These are phyloP conservation scores for Aspergillus novofumigatus DNA, from an alignment of 2,329 filamentous ascomycete genomes.

Conservation along the genomic window DNA sequence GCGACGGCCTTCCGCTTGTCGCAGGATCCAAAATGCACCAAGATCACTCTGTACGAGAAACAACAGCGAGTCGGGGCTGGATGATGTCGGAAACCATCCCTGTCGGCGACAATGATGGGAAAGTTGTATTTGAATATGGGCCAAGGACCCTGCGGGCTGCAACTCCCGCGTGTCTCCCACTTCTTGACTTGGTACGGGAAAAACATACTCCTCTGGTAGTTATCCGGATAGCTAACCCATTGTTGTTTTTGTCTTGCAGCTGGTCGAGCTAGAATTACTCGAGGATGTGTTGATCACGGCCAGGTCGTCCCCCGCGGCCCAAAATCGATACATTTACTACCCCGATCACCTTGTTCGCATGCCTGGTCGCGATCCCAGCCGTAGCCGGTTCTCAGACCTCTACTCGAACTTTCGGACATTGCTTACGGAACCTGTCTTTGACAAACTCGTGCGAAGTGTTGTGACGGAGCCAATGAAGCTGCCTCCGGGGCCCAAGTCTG, in stretches of 20 bases:
- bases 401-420: constrained; percentile 29
- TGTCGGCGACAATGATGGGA: constrained; percentile 47
- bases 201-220: constrained; percentile 4
- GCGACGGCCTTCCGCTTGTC: constrained; percentile 73
- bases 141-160: constrained; percentile 68
- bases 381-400: constrained; percentile 23
- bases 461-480: constrained; percentile 29
- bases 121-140: constrained; percentile 76
- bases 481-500: constrained; percentile 30
- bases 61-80: constrained; percentile 75
- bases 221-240: not conserved
- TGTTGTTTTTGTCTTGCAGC: constrained; percentile 37
- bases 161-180: constrained; percentile 57
- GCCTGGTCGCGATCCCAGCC: constrained; percentile 42
- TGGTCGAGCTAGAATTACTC: constrained; percentile 54
- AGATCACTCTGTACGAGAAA: constrained; percentile 78
- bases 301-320: constrained; percentile 49
- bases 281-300: constrained; percentile 54
- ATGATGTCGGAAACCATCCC: constrained; percentile 63
- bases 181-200: constrained; percentile 64
- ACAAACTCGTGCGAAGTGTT: constrained; percentile 39
- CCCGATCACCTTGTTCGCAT: constrained; percentile 72
- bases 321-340: constrained; percentile 80
- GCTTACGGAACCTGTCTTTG: constrained; percentile 54
- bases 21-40: constrained; percentile 61